Conservation (phyloP, 164 flowering plant species). For the Litsea cubeba region DNA sequence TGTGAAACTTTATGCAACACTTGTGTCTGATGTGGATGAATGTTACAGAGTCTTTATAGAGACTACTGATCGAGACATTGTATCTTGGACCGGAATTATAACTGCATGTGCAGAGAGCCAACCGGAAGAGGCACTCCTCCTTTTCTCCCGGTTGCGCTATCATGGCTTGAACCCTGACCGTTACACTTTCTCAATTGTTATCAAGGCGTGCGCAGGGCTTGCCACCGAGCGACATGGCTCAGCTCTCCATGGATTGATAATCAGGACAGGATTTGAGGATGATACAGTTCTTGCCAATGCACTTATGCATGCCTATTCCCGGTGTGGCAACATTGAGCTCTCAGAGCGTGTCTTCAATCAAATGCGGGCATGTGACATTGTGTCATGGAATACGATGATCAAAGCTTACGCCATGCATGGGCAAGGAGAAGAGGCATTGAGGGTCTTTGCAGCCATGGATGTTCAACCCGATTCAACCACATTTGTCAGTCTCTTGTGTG, state of each 20-base stretch:
- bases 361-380: constrained; percentile 38
- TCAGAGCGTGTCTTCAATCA: constrained; percentile 45
- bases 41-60: constrained; percentile 52
- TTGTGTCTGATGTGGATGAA: constrained; percentile 36
- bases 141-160: constrained; percentile 37
- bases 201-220: constrained; percentile 73
- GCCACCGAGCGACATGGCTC: constrained; percentile 46
- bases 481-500: constrained; percentile 68
- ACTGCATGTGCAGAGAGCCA: constrained; percentile 46
- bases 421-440: constrained; percentile 43
- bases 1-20: constrained; percentile 55
- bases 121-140: constrained; percentile 45
- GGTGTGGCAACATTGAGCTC: constrained; percentile 52
- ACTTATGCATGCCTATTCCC: constrained; percentile 65
- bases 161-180: constrained; percentile 48
- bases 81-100: constrained; percentile 74
- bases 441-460: constrained; percentile 47
- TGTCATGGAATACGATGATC: constrained; percentile 82
- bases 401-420: constrained; percentile 79
- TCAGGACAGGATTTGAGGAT: constrained; percentile 42
- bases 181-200: constrained; percentile 48
- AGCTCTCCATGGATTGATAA: constrained; percentile 44
- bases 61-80: constrained; percentile 39
- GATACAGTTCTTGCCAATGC: constrained; percentile 52
- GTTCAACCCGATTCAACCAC: constrained; percentile 56